Evolutionary conservation across 2,329 filamentous ascomycete species (phyloP).

Genomic region (Penicillium frequentans): DNA sequence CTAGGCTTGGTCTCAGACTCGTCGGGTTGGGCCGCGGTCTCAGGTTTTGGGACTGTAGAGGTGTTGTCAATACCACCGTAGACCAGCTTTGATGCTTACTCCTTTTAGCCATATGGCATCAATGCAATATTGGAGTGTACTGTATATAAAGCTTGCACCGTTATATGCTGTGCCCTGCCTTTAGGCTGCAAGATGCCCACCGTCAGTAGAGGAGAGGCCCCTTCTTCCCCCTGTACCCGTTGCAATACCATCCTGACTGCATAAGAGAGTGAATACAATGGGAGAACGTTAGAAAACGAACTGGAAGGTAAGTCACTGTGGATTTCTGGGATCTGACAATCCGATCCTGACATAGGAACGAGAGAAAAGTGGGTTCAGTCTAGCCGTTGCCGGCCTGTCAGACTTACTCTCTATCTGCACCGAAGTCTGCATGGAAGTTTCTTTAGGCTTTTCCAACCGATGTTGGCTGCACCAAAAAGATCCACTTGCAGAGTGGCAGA

Average conservation of each 20-base stretch:
- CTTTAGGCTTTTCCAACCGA: conserved; percentile 14
- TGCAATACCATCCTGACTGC: background rate
- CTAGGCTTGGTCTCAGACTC: conserved; percentile 2
- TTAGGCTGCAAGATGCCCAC: background rate
- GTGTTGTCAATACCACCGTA: background rate
- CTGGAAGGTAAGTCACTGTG: conserved; percentile 11
- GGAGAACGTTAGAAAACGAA: conserved; percentile 11
- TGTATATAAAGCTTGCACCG: conserved; percentile 1
- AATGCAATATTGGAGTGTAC: background rate
- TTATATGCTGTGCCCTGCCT: conserved; percentile 10
- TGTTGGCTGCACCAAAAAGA: background rate
- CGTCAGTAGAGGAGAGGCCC: conserved; percentile 1
- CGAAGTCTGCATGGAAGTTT: conserved; percentile 37
- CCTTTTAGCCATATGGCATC: background rate
- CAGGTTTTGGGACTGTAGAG: background rate
- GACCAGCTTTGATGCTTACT: background rate
- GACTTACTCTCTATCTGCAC: conserved; percentile 20
- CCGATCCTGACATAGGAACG: background rate
- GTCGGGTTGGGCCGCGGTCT: conserved; percentile 2
- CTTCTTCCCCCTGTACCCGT: conserved; percentile 4
- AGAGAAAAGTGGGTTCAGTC: conserved; percentile 1
- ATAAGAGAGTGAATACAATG: conserved; percentile 13
- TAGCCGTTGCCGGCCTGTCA: conserved; percentile 21
- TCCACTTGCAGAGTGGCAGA: background rate
- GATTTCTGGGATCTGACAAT: conserved; percentile 7